Base-by-base conservation (phyloP, 2,329 filamentous ascomycete genomes). In the Dothideomycetes sp. region DNA sequence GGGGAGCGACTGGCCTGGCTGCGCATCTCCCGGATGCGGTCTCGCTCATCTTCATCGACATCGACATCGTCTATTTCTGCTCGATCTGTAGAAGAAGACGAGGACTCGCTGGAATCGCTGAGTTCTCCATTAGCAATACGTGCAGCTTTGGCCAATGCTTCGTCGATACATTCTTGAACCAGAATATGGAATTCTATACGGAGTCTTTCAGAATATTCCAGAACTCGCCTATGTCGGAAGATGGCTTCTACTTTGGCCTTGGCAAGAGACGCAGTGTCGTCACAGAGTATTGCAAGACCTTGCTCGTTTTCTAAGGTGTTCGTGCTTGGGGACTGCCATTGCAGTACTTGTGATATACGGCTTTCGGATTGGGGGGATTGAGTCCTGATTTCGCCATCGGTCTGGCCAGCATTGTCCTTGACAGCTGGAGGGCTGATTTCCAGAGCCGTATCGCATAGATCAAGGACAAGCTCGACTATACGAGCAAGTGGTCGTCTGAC, bases 321-420 rank as follows among this genome's bases (percentile, higher is more conserved):
- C 35, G 82, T 83, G 53, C 85, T 88, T 1, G 91, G 91, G 4
- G 89, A 94, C 55, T 94, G 87, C 91, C 93, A 98, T 58, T 95
- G 87, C 50, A 93, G 62, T 5, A 98, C 88, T 60, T 98, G 91
- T 1, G 84, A 84, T 51, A 96, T 93, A 22, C 89, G 80, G 30
- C 85, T 91, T 58, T 98, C 91, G 0, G 93, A 98, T 56, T 95
- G 85, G 0, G 91, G 91, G 4, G 91, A 98, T 57, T 95, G 84
- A 0, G 89, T 94, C 33, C 89, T 79, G 47, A 96, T 79, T 47
- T 94, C 87, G 34, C 83, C 81, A 6, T 65, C 63, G 27, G 75
- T 71, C 49, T 81, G 76, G 2, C 76, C 70, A 7, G 79, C 74
- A 3, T 77, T 72, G 50, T 96, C 89, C 55, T 94, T 96, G 63